Percentiles rank a stretch among this genome's conserved stretches.
Evolutionary conservation across 108 stramenopile species (phyloP).

Genomic region (Cyclotella sp.): DNA sequence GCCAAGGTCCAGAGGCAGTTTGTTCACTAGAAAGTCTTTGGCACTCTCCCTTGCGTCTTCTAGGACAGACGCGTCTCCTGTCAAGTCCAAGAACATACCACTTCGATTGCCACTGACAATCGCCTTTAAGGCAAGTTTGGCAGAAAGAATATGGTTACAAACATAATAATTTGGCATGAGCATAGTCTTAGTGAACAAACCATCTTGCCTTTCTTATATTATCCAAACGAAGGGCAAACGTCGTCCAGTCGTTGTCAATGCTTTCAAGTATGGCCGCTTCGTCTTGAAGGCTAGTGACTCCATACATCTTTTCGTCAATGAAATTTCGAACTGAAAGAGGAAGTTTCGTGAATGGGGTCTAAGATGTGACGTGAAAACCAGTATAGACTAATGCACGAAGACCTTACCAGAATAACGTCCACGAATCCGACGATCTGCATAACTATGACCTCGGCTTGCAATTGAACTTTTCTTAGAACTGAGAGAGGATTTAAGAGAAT

Average conservation of each 20-base stretch:
- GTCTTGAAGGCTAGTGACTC: slow-evolving; percentile 69
- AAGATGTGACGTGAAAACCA: neutral
- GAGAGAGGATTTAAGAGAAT: slow-evolving; percentile 41
- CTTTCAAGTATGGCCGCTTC: slow-evolving; percentile 57
- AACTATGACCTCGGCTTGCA: slow-evolving; percentile 43
- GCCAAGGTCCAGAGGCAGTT: slow-evolving; percentile 45
- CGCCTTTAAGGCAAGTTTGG: no score
- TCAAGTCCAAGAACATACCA: slow-evolving; percentile 86
- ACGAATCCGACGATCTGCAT: slow-evolving; percentile 52
- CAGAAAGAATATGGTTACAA: no score
- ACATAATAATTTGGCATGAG: neutral
- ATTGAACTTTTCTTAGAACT: slow-evolving; percentile 47
- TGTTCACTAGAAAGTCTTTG: slow-evolving; percentile 59
- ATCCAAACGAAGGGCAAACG: slow-evolving; percentile 58
- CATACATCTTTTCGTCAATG: slow-evolving; percentile 82
- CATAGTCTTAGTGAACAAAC: neutral
- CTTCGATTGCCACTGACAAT: slow-evolving; percentile 65
- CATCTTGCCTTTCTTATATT: slow-evolving; percentile 52
- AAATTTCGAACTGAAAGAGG: slow-evolving; percentile 40
- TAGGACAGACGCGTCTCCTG: slow-evolving; percentile 76
- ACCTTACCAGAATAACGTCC: slow-evolving; percentile 40
- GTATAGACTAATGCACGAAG: neutral
- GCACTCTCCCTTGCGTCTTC: slow-evolving; percentile 48
- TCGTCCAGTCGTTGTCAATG: slow-evolving; percentile 80
- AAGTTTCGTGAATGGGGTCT: neutral